Percentiles rank a stretch among this genome's conserved stretches.
phyloP scores from a whole-genome alignment of 148 eudicot species.

The Gaultheria prostrata region DNA sequence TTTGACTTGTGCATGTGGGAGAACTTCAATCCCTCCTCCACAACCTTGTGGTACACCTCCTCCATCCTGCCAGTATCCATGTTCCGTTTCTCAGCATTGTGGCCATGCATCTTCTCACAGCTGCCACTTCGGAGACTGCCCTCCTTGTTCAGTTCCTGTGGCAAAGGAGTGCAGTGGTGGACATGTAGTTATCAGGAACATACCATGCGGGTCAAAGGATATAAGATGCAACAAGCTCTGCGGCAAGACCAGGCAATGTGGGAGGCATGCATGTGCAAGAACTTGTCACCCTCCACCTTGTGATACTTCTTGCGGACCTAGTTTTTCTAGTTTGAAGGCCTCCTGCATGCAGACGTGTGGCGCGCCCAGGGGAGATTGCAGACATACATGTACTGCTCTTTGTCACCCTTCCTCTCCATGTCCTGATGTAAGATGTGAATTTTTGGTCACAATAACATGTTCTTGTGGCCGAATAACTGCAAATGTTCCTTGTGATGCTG shows the following conservation, averaged over 20 bases:
- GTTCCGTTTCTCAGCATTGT: conserved; percentile 86
- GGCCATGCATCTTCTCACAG: conserved; percentile 89
- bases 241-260: conserved; percentile 86
- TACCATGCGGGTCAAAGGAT: conserved; percentile 97
- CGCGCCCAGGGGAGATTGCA: conserved; percentile 91
- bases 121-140: conserved; percentile 96
- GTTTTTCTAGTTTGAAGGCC: conserved; percentile 30
- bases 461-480: conserved; percentile 79
- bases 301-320: conserved; percentile 50
- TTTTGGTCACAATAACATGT: conserved; percentile 72
- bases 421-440: conserved; percentile 80
- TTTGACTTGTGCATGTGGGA: conserved; percentile 86
- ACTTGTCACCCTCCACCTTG: conserved; percentile 81
- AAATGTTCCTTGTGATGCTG: conserved; percentile 84
- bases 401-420: conserved; percentile 78
- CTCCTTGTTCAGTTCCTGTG: conserved; percentile 81
- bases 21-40: conserved; percentile 88
- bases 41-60: conserved; percentile 89
- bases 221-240: conserved; percentile 82
- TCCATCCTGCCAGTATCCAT: conserved; percentile 80
- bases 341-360: conserved; percentile 93
- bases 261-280: conserved; percentile 86
- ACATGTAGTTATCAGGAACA: conserved; percentile 83
- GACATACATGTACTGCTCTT: conserved; percentile 75
- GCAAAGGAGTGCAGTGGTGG: conserved; percentile 95